A percentile compares a stretch with the other conserved stretches of the same genome.
Conservation (phyloP, 1,284 basidiomycete genomes). For the Ganoderma leucocontextum region DNA sequence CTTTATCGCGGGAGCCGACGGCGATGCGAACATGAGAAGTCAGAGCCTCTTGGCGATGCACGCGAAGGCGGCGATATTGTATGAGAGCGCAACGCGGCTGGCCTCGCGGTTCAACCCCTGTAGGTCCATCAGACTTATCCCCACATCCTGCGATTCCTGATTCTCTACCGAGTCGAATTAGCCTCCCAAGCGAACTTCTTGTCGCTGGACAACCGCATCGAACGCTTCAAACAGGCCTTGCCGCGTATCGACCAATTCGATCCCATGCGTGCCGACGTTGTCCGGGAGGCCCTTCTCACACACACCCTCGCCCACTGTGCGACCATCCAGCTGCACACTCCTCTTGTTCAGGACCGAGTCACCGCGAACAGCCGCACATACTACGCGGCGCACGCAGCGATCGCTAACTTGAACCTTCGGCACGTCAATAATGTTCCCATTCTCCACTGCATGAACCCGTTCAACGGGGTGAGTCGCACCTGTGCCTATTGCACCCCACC, state of each 20-base stretch:
- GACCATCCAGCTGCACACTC: slow-evolving; percentile 47
- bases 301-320: slow-evolving; percentile 46
- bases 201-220: slow-evolving; percentile 42
- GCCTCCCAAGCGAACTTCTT: slow-evolving; percentile 39
- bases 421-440: slow-evolving; percentile 18
- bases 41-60: slow-evolving; percentile 43
- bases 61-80: slow-evolving; percentile 48
- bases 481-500: background rate
- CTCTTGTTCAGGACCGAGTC: slow-evolving; percentile 33
- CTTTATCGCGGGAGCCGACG: slow-evolving; percentile 41
- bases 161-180: slow-evolving; percentile 28
- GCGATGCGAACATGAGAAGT: slow-evolving; percentile 30
- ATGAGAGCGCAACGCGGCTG: slow-evolving; percentile 45
- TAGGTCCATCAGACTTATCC: slow-evolving; percentile 25
- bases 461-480: slow-evolving; percentile 25
- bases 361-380: slow-evolving; percentile 32
- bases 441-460: slow-evolving; percentile 30
- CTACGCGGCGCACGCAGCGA: slow-evolving; percentile 31
- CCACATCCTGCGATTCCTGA: slow-evolving; percentile 4
- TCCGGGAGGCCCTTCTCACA: slow-evolving; percentile 42
- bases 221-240: slow-evolving; percentile 39
- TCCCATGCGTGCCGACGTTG: slow-evolving; percentile 26
- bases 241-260: slow-evolving; percentile 33
- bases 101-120: slow-evolving; percentile 38
- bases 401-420: slow-evolving; percentile 20